Evolutionary conservation across 2,329 filamentous ascomycete species (phyloP).

Genomic region (Laburnicola sp.): DNA sequence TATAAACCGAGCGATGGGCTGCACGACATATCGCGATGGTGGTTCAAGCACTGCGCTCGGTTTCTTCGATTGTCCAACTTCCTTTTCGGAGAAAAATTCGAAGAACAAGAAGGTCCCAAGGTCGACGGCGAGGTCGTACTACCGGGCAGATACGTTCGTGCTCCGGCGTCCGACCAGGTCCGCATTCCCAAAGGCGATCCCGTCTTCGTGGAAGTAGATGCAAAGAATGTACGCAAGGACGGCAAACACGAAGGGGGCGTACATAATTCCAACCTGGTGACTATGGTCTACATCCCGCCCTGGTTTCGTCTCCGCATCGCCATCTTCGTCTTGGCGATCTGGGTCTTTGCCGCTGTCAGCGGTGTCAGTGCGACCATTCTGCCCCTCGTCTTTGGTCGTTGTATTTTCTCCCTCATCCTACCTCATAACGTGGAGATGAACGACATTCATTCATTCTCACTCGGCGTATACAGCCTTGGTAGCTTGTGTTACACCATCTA

Average conservation of each 20-base stretch:
- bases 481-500: slow-evolving; percentile 61
- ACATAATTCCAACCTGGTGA: slow-evolving; percentile 51
- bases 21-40: slow-evolving; percentile 89
- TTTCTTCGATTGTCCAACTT: slow-evolving; percentile 84
- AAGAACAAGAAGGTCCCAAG: slow-evolving; percentile 78
- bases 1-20: slow-evolving; percentile 84
- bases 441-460: slow-evolving; percentile 94
- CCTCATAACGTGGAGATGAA: slow-evolving; percentile 71
- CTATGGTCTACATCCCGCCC: slow-evolving; percentile 73
- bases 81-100: slow-evolving; percentile 79
- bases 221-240: slow-evolving; percentile 67
- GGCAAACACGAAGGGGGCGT: slow-evolving; percentile 50
- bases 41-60: slow-evolving; percentile 86
- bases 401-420: slow-evolving; percentile 72
- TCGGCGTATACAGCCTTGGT: slow-evolving; percentile 81
- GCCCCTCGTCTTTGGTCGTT: slow-evolving; percentile 81
- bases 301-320: slow-evolving; percentile 79
- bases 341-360: slow-evolving; percentile 87
- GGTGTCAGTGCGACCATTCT: slow-evolving; percentile 84
- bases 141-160: slow-evolving; percentile 82
- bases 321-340: slow-evolving; percentile 85
- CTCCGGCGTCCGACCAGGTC: slow-evolving; percentile 93
- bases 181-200: slow-evolving; percentile 82
- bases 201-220: slow-evolving; percentile 78
- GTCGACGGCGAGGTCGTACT: slow-evolving; percentile 59